Base-by-base conservation (phyloP, 2,329 filamentous ascomycete genomes). In the Cercospora sojina region DNA sequence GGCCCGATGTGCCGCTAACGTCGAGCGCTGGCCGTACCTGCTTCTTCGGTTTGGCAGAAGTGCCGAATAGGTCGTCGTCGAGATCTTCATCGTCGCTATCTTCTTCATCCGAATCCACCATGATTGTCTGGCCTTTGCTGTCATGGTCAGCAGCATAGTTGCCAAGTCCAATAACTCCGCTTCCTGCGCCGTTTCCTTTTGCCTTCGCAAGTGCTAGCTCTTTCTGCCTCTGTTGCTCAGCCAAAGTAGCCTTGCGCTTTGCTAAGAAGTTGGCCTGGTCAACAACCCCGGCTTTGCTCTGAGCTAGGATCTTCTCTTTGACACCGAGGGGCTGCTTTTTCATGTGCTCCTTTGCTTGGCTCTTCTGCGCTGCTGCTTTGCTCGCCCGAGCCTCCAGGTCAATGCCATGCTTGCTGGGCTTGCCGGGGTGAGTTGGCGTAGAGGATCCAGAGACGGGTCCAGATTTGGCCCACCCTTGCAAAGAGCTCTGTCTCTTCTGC, bases 121-220 rank as follows among this genome's bases (percentile, higher is more conserved):
- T 97, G 78, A 98, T 92, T 70, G 94, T 92, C 74, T 90, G 91
- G 69, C 91, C 91, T 69, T 85, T 85, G 1, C 87, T 86, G 3
- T 87, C 85, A 74, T 94, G 90, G 63, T 95, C 92, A 79, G 94
- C 95, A 66, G 91, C 92, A 64, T 86, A 82, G 1, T 93, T 83
- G 38, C 90, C 87, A 59, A 96, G 84, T 27, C 89, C 89, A 69
- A 87, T 85, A 9, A 95, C 80, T 20, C 91, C 92, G 66, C 92
- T 95, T 2, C 92, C 92, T 76, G 93, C 91, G 66, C 91, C 90
- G 8, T 85, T 81, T n/a, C 88, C 88, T 32, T 72, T 72, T 9
- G 71, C 69, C 66, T 74, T 74, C 13, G 71, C 71, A 64, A 73
- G 59, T 35, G 71, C 70, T 41, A 61, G 64, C 55, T 69, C 64